Evolutionary conservation across 225 moss, liverwort and hornwort genomes (phyloP).

Genomic region (Marchantia paleacea): DNA sequence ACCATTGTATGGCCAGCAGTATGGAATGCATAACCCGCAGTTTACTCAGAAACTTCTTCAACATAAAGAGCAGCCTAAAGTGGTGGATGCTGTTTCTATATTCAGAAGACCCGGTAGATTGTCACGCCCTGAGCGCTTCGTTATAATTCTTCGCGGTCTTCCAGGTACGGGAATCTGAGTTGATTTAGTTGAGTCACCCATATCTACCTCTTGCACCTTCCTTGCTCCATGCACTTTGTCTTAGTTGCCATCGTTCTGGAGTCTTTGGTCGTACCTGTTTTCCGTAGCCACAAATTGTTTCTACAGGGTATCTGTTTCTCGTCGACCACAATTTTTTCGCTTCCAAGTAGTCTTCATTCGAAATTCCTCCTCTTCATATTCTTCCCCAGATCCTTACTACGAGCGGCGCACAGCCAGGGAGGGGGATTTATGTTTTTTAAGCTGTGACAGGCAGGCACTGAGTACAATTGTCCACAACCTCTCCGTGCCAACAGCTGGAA

Average conservation of each 20-base stretch:
- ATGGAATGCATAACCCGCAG: constrained; percentile 26
- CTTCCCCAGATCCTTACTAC: no score
- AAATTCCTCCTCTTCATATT: no score
- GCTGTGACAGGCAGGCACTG: no score
- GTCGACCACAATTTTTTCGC: background rate
- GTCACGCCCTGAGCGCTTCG: constrained; percentile 39
- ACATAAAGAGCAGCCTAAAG: constrained; percentile 31
- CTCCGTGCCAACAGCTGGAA: no score
- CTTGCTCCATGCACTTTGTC: background rate
- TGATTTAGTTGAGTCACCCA: background rate
- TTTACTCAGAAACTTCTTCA: constrained; percentile 25
- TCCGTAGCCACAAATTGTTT: no score
- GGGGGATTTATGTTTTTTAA: no score
- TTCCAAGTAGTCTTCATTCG: background rate
- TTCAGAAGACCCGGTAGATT: constrained; percentile 40
- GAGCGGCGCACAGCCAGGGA: no score
- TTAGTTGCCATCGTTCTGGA: background rate
- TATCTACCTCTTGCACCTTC: background rate
- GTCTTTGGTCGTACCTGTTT: background rate
- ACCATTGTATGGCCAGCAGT: constrained; percentile 26
- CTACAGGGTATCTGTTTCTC: background rate
- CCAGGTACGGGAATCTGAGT: constrained; percentile 19
- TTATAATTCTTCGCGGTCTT: constrained; percentile 44
- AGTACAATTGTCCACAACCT: no score
- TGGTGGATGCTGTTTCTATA: constrained; percentile 42